These are phyloP conservation scores for Melocanna baccifera DNA, from an alignment of 176 grass and related monocot genomes.

Conservation along the genomic window DNA sequence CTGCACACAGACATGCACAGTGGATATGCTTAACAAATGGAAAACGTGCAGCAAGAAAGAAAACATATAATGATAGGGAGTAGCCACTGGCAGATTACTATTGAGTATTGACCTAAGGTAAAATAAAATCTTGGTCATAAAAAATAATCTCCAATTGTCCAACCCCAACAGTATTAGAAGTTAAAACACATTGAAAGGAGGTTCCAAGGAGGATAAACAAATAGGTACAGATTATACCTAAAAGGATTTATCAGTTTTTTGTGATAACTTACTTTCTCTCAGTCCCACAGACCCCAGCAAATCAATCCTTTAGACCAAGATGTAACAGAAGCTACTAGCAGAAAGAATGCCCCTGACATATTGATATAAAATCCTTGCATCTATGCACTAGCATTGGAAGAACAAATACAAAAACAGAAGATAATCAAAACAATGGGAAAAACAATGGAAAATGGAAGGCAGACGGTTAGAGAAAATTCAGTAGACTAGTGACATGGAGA, in stretches of 20 bases:
- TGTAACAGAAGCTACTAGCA: background rate
- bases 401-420: background rate
- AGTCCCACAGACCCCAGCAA: background rate
- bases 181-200: background rate
- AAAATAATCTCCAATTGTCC: background rate
- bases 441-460: background rate
- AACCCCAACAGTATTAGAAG: background rate
- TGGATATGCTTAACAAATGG: constrained; percentile 30
- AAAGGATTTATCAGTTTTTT: background rate
- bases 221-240: background rate
- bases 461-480: background rate
- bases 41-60: constrained; percentile 2
- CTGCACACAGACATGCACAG: constrained; percentile 47
- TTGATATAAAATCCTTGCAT: background rate
- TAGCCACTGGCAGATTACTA: background rate
- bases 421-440: background rate
- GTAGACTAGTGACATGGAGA: background rate
- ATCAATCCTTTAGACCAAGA: background rate
- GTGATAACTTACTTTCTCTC: background rate
- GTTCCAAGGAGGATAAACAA: background rate
- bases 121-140: background rate
- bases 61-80: constrained; percentile 12
- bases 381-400: background rate
- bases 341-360: background rate
- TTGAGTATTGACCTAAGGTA: background rate